Base-by-base conservation (phyloP, 768 basidiomycete genomes). In the Lactifluus pinguis region DNA sequence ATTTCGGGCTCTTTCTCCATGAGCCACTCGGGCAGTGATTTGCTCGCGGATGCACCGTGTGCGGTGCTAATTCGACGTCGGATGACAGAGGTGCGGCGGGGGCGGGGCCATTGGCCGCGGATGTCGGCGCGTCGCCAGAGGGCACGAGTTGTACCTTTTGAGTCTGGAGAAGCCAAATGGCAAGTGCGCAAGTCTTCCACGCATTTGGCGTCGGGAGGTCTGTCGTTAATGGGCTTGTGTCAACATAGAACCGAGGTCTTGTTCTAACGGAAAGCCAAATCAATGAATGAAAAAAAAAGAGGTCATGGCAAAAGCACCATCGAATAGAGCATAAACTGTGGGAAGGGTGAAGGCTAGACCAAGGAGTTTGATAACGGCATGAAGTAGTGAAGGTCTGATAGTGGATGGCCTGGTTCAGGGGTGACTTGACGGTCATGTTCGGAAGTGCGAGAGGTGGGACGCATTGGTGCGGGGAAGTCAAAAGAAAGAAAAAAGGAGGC, bases 151-250 rank as follows among this genome's bases (percentile, higher is more conserved):
- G 48, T 5, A 66, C 53, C 4, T 65, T 50, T 64, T 89, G 87
- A 2, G 74, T 74, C 67, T 90, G 88, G 25, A 93, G 66, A 6
- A 90, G 74, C 82, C 83, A 86, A 25, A 92, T 87, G 2, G 85
- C 80, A 29, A 92, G 72, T 2, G 87, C 88, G 60, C 81, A 90
- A 1, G 91, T 92, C 70, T 93, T 93, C n/a, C 91, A 83, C 11
- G 87, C 81, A 68, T 92, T 92, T 6, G 87, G 87, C 6, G 89
- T 91, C 3, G 89, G 91, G 0, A 93, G 72, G 30, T 79, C 75
- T 5, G 79, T 74, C 0, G 86, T 80, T 21, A 90, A 75, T 2
- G 89, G 89, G 61, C 76, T 11, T 79, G 77, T 2, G 82, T 80
- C 38, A 92, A 70, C 59, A 93, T 80, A 34, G 75, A 73, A 19